These are phyloP conservation scores for Phytophthora europaea DNA, from an alignment of 352 stramenopile genomes.

Conservation along the genomic window DNA sequence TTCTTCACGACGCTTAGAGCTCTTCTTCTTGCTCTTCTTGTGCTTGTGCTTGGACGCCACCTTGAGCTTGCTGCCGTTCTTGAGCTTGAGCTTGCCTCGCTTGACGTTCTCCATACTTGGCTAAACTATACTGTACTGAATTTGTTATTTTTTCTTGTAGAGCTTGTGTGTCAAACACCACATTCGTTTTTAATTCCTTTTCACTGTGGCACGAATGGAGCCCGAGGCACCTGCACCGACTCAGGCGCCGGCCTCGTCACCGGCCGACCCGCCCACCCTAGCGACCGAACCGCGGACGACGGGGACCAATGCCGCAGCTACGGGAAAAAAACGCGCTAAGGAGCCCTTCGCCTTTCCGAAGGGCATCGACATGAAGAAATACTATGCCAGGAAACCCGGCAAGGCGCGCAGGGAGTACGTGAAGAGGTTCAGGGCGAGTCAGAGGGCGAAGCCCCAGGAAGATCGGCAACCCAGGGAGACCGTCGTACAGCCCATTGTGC, in stretches of 20 bases:
- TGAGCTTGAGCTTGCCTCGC: constrained; percentile 88
- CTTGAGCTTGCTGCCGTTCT: constrained; percentile 74
- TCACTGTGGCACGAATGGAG: constrained; percentile 29
- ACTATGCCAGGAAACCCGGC: constrained; percentile 32
- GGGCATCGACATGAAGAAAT: constrained; percentile 30
- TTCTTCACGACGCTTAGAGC: constrained; percentile 47
- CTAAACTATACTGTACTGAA: not conserved
- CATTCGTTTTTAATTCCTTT: not conserved
- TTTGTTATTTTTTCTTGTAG: not conserved
- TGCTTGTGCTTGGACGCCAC: constrained; percentile 57
- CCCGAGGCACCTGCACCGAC: not conserved
- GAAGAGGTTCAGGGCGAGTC: constrained; percentile 27
- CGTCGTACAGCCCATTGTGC: not conserved
- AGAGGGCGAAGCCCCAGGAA: not conserved
- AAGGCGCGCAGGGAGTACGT: constrained; percentile 35
- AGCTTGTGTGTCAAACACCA: constrained; percentile 14
- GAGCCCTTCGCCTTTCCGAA: constrained; percentile 5
- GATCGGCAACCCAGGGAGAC: not conserved
- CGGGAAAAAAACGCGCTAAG: not conserved
- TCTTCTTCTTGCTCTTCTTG: constrained; percentile 69
- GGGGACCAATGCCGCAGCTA: not conserved
- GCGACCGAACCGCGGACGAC: not conserved
- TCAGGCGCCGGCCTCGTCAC: not conserved
- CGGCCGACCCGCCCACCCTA: not conserved
- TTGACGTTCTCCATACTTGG: constrained; percentile 80